A percentile compares a stretch with the other conserved stretches of the same genome.
These are phyloP conservation scores for Sechiopsis laciniata DNA, from an alignment of 306 rosid genomes.

Conservation along the genomic window DNA sequence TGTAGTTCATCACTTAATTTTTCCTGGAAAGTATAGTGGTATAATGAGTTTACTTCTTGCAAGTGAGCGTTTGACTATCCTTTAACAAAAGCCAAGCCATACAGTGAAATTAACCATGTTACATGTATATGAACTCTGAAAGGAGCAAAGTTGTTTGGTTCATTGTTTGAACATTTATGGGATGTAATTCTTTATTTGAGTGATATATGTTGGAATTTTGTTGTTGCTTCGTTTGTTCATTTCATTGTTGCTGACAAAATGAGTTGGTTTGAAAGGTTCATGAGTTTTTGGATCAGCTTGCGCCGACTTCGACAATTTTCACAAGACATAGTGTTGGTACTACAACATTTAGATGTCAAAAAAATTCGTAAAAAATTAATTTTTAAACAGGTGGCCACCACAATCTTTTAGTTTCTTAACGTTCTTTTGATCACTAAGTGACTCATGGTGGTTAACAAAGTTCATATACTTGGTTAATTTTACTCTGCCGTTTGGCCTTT, in stretches of 20 bases:
- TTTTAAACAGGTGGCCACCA: no score
- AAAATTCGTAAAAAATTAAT: no score
- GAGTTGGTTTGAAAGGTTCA: background rate
- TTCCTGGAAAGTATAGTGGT: background rate
- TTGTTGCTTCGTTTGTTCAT: background rate
- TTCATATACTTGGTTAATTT: no score
- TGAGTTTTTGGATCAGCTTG: no score
- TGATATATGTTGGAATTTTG: background rate
- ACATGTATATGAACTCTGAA: background rate
- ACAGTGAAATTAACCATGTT: constrained; percentile 1
- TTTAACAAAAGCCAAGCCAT: background rate
- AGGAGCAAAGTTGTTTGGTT: background rate
- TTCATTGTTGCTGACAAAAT: constrained; percentile 5
- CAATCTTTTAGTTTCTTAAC: no score
- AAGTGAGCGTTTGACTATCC: background rate
- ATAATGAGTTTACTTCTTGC: constrained; percentile 8
- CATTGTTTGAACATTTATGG: background rate
- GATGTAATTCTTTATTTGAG: constrained; percentile 15
- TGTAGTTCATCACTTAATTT: background rate
- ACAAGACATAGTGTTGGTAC: no score
- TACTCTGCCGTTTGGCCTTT: no score
- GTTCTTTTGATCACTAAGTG: no score
- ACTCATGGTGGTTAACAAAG: no score
- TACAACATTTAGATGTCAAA: no score
- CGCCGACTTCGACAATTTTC: no score